phyloP scores from a whole-genome alignment of 1,284 basidiomycete species.

The Ustilago lituana region DNA sequence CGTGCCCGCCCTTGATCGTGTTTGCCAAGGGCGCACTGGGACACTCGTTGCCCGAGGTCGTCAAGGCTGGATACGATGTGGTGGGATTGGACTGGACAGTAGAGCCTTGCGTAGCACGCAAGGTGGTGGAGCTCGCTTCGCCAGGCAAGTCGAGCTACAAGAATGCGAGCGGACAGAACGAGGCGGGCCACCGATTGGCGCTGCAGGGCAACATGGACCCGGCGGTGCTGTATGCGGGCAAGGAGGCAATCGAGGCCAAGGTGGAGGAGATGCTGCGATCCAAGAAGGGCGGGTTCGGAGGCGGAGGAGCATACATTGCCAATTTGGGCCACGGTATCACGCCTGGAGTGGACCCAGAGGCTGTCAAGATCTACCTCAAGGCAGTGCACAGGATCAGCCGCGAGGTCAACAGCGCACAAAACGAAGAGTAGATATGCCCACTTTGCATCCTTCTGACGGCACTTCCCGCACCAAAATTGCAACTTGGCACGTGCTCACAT shows the following conservation, averaged over 20 bases:
- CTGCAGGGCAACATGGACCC: conserved; percentile 95
- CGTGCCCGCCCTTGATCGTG: conserved; percentile 62
- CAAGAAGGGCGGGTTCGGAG: conserved; percentile 74
- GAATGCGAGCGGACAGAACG: conserved; percentile 50
- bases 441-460: not conserved
- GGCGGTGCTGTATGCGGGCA: conserved; percentile 82
- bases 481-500: too few species aligned
- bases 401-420: conserved; percentile 53
- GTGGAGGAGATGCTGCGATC: conserved; percentile 80
- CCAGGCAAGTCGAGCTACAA: conserved; percentile 51
- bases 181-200: conserved; percentile 72
- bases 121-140: conserved; percentile 54
- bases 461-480: not conserved
- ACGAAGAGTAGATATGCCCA: conserved; percentile 32
- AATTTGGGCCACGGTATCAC: conserved; percentile 94
- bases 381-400: conserved; percentile 60
- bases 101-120: conserved; percentile 61
- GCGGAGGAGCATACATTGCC: conserved; percentile 75
- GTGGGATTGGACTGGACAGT: conserved; percentile 65
- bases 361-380: conserved; percentile 61
- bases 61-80: conserved; percentile 65
- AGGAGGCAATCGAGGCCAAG: conserved; percentile 83
- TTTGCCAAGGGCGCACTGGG: conserved; percentile 65
- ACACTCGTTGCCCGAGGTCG: conserved; percentile 63
- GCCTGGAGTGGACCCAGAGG: conserved; percentile 66